Conservation (phyloP, 768 basidiomycete species). For the Agaricus subrufescens region DNA sequence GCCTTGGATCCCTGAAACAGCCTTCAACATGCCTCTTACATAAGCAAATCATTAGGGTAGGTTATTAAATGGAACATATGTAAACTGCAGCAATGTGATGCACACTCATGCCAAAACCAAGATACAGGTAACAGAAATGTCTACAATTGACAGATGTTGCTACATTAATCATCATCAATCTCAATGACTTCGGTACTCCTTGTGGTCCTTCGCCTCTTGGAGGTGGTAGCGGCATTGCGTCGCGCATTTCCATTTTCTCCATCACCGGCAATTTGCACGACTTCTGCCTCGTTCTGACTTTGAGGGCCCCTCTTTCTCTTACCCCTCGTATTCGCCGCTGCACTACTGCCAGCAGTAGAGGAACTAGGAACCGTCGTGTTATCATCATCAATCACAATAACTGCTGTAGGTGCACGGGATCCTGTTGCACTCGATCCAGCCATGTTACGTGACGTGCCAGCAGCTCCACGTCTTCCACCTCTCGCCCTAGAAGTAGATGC, state of each 20-base stretch:
- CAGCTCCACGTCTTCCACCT: not conserved
- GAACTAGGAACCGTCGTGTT: not conserved
- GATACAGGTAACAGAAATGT: not conserved
- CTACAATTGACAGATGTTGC: not conserved
- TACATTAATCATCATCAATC: constrained; percentile 14
- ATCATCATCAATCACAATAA: constrained; percentile 9
- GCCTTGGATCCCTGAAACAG: not conserved
- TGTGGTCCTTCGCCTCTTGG: constrained; percentile 7
- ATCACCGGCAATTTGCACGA: constrained; percentile 3
- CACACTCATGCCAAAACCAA: not conserved
- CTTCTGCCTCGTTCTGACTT: not conserved
- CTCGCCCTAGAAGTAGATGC: constrained; percentile 2
- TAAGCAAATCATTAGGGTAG: constrained; percentile 2
- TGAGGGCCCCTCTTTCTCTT: constrained; percentile 4
- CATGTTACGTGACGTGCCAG: not conserved
- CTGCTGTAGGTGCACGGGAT: not conserved
- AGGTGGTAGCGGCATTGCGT: not conserved
- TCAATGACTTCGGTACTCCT: constrained; percentile 3
- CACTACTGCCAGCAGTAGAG: not conserved
- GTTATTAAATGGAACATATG: not conserved
- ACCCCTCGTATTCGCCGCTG: constrained; percentile 10
- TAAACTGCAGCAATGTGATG: not conserved
- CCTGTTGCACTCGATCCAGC: not conserved
- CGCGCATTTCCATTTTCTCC: not conserved
- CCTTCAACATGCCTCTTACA: not conserved